A percentile compares a stretch with the other conserved stretches of the same genome.
These are phyloP conservation scores for Monoraphidium neglectum DNA, from an alignment of 139 green algal genomes.

Conservation along the genomic window DNA sequence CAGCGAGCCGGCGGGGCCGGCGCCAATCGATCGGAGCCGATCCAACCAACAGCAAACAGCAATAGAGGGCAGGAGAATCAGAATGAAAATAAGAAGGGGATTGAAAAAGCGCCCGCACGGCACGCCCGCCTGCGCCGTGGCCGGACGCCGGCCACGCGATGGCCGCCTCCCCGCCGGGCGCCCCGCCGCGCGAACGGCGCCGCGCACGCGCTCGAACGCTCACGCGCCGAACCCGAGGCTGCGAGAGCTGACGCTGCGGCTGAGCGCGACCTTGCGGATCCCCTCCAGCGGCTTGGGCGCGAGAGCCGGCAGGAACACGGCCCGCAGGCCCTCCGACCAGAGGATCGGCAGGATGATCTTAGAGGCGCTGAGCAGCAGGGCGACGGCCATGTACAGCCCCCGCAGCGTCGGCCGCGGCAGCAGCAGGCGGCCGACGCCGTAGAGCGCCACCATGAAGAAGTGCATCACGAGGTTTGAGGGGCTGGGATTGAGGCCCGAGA, in stretches of 20 bases:
- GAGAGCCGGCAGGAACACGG: constrained; percentile 79
- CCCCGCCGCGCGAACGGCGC: neutral
- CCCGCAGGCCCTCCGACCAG: constrained; percentile 55
- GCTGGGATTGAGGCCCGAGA: constrained; percentile 87
- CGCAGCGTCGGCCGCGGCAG: constrained; percentile 72
- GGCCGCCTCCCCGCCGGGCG: too few relatives aligned
- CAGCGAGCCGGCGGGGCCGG: too few relatives aligned
- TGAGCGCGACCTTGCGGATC: constrained; percentile 1
- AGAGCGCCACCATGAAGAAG: constrained; percentile 97
- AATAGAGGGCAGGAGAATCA: too few relatives aligned
- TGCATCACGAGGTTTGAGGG: constrained; percentile 91
- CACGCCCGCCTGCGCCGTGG: neutral
- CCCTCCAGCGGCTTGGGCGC: constrained; percentile 50
- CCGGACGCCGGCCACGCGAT: neutral
- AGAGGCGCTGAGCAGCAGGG: constrained; percentile 62
- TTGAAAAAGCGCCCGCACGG: too few relatives aligned
- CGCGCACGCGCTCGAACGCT: too few relatives aligned
- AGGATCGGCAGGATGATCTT: constrained; percentile 95
- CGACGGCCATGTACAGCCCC: constrained; percentile 55
- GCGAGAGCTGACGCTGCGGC: neutral
- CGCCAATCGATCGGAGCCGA: too few relatives aligned
- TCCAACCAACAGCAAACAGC: too few relatives aligned
- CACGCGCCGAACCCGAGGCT: too few relatives aligned
- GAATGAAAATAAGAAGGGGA: too few relatives aligned
- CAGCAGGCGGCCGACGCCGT: constrained; percentile 86